Evolutionary conservation across 495 filamentous ascomycete species (phyloP), one percentile per base, ranked within the genome.

Genomic region (Parathielavia appendiculata): DNA sequence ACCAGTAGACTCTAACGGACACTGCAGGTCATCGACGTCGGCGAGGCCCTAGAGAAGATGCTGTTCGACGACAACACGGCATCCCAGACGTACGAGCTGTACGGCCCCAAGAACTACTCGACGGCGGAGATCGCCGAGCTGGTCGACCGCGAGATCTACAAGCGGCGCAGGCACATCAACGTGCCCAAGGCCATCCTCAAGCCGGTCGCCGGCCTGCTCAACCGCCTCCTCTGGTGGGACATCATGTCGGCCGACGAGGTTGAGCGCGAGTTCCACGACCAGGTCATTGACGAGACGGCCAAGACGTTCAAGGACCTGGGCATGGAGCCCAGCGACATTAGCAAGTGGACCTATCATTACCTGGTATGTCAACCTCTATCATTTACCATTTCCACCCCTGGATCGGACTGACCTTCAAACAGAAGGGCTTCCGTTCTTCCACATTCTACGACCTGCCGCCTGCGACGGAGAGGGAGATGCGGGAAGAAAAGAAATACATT

Each of bases 221-320:
- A 96, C 81, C 83, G 82, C 64, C 66, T 77, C 44, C 71, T 96
- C 17, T 99, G 91, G 91, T 99, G 90, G 90, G 86, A 84, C 38
- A 82, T 85, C 30, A 78, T 85, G 39, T 90, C 86, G 19, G 82
- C 85, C n/a, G 93, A 97, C 64, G 83, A 95, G 68, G 80, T 99
- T 14, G 91, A 96, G 79, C 80, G 88, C 45, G 91, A 99, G 73
- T 97, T 93, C 78, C 83, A 95, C 63, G 89, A 97, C 72, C 95
- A 97, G 73, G 79, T 83, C 64, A 93, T 99, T 66, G 93, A 99
- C 76, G 80, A 81, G 46, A 85, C 77, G 4, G 92, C 93, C 49
- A 97, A 96, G 82, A 97, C 95, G 7, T 95, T 97, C 81, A 87
- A 86, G 74, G 91, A 97, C 70, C 78, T 99, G 44, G 89, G 83